These are phyloP conservation scores for Fraxinus albicans DNA, from an alignment of 305 asterid species.

Conservation along the genomic window DNA sequence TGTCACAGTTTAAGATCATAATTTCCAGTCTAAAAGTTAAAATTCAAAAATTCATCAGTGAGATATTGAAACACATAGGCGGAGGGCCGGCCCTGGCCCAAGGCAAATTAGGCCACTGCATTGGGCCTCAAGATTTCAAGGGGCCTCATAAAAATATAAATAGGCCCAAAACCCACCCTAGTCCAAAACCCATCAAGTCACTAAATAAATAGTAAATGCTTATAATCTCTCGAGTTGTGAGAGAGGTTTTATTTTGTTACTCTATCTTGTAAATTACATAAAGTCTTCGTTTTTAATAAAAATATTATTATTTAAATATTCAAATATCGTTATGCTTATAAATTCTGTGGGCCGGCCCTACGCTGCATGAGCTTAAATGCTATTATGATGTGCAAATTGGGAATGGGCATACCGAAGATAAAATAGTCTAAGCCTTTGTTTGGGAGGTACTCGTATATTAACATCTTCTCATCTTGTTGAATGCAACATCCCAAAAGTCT, in stretches of 20 bases:
- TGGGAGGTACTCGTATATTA: slow-evolving; percentile 43
- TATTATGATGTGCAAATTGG: background rate
- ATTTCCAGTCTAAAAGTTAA: background rate
- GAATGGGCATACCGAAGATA: slow-evolving; percentile 27
- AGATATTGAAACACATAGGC: background rate
- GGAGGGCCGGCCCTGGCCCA: background rate
- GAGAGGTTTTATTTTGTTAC: too few species aligned
- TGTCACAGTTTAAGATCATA: background rate
- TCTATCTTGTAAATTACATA: background rate
- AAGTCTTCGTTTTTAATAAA: too few species aligned
- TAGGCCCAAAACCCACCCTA: background rate
- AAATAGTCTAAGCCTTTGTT: slow-evolving; percentile 42
- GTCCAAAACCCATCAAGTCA: background rate
- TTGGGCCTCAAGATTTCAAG: background rate
- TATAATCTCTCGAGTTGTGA: background rate
- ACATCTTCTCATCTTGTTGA: slow-evolving; percentile 39
- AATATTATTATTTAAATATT: too few species aligned
- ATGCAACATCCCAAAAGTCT: slow-evolving; percentile 44
- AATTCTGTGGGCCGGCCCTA: background rate
- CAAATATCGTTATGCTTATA: too few species aligned
- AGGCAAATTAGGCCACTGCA: background rate
- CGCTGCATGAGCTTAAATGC: background rate
- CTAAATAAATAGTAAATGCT: background rate
- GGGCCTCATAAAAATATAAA: background rate
- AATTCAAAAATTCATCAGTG: background rate